Percentiles rank a stretch among this genome's conserved stretches.
Conservation (phyloP, 1,284 basidiomycete genomes). For the Omphalotus olearius region DNA sequence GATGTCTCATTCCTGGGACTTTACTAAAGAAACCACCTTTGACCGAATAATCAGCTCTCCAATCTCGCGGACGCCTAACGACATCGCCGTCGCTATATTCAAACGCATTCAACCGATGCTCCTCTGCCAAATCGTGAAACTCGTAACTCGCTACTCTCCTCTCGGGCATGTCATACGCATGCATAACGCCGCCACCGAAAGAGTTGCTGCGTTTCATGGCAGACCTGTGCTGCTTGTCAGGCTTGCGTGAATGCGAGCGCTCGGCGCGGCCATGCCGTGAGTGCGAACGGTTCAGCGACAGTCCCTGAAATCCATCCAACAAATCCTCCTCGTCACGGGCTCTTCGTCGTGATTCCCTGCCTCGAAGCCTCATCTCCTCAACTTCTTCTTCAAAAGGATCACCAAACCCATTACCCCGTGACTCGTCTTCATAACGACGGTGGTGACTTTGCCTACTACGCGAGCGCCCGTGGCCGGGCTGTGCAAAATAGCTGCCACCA, state of each 20-base stretch:
- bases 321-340: no score
- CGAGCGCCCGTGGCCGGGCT: not conserved
- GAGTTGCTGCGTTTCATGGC: not conserved
- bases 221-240: not conserved
- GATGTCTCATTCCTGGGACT: slow-evolving; percentile 15
- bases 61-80: slow-evolving; percentile 31
- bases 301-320: not conserved
- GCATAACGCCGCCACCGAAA: not conserved
- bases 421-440: not conserved
- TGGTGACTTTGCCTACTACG: not conserved
- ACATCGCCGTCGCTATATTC: slow-evolving; percentile 26
- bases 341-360: not conserved
- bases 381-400: not conserved
- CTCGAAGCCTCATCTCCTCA: not conserved
- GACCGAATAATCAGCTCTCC: slow-evolving; percentile 31
- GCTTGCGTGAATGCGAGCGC: not conserved
- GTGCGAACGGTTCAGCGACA: not conserved
- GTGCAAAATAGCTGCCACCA: slow-evolving; percentile 2
- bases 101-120: not conserved
- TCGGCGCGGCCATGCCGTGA: not conserved
- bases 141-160: no score
- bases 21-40: slow-evolving; percentile 19
- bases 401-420: not conserved
- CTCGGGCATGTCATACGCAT: no score
- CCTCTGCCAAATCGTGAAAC: no score